Conservation (phyloP, 371 early-diverging fungal species). For the Mortierella sp. region DNA sequence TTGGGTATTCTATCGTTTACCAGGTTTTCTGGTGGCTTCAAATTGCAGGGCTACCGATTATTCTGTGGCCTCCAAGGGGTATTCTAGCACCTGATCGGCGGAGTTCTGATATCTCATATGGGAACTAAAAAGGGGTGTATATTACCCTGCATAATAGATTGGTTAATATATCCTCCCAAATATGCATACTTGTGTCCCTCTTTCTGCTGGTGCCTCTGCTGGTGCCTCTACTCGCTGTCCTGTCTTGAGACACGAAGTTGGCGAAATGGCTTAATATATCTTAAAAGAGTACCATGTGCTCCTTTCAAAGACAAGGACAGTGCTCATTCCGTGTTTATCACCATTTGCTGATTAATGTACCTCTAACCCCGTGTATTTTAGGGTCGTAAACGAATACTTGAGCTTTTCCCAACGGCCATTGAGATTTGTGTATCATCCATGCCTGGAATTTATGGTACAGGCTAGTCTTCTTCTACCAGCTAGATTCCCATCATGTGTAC, state of each 20-base stretch:
- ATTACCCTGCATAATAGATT: slow-evolving; percentile 27
- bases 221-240: slow-evolving; percentile 16
- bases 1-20: slow-evolving; percentile 13
- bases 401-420: slow-evolving; percentile 19
- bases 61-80: slow-evolving; percentile 5
- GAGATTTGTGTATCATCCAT: slow-evolving; percentile 12
- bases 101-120: slow-evolving; percentile 10
- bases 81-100: slow-evolving; percentile 8
- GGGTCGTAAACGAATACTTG: slow-evolving; percentile 13
- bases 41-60: slow-evolving; percentile 14
- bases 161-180: slow-evolving; percentile 15
- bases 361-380: slow-evolving; percentile 17
- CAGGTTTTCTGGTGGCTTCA: slow-evolving; percentile 9
- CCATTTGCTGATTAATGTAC: slow-evolving; percentile 10
- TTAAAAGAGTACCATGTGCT: slow-evolving; percentile 16
- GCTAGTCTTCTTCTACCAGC: slow-evolving; percentile 12
- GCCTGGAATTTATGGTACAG: slow-evolving; percentile 13
- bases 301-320: slow-evolving; percentile 19
- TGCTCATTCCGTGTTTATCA: slow-evolving; percentile 12
- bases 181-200: slow-evolving; percentile 8
- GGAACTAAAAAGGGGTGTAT: slow-evolving; percentile 13
- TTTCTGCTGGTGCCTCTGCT: slow-evolving; percentile 20
- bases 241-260: slow-evolving; percentile 17
- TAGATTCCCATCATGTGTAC: slow-evolving; percentile 13
- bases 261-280: slow-evolving; percentile 6